A percentile compares a stretch with the other conserved stretches of the same genome.
Evolutionary conservation across 2,329 filamentous ascomycete genomes (phyloP).

Genomic region (Colletotrichum simmondsii): DNA sequence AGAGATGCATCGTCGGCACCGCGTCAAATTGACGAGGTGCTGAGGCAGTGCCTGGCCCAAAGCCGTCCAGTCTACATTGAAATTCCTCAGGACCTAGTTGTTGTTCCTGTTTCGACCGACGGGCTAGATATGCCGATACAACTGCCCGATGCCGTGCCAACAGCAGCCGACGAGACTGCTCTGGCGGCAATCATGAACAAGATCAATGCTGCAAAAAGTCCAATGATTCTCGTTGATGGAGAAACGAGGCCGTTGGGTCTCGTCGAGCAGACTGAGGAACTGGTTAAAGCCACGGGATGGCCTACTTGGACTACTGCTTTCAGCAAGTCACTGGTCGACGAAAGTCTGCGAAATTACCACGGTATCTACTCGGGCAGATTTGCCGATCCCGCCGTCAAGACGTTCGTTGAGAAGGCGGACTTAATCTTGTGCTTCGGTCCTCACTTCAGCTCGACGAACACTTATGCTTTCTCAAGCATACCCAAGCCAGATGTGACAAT

Average conservation of each 20-base stretch:
- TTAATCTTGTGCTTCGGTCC: slow-evolving; percentile 22
- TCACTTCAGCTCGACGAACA: slow-evolving; percentile 22
- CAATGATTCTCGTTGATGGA: slow-evolving; percentile 17
- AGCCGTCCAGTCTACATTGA: slow-evolving; percentile 68
- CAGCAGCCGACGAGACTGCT: slow-evolving; percentile 39
- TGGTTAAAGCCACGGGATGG: slow-evolving; percentile 12
- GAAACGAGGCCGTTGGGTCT: slow-evolving; percentile 6
- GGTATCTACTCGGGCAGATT: slow-evolving; percentile 10
- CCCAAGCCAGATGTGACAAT: not conserved
- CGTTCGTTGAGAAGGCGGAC: slow-evolving; percentile 30
- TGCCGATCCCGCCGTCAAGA: slow-evolving; percentile 37
- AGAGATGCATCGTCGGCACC: slow-evolving; percentile 56
- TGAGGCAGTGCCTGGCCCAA: slow-evolving; percentile 61
- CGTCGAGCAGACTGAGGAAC: not conserved
- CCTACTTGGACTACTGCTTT: slow-evolving; percentile 15
- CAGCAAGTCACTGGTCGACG: slow-evolving; percentile 17
- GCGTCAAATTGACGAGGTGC: slow-evolving; percentile 60
- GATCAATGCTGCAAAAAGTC: slow-evolving; percentile 45
- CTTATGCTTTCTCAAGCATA: not conserved
- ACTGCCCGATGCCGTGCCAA: slow-evolving; percentile 29
- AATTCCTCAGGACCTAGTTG: slow-evolving; percentile 64
- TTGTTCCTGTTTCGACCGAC: slow-evolving; percentile 44
- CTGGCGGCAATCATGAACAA: slow-evolving; percentile 49
- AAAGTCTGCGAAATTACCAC: slow-evolving; percentile 10
- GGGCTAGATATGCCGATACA: slow-evolving; percentile 42